A percentile compares a stretch with the other conserved stretches of the same genome.
Evolutionary conservation across 495 filamentous ascomycete genomes (phyloP).

Genomic region (Clavariopsis aquatica): DNA sequence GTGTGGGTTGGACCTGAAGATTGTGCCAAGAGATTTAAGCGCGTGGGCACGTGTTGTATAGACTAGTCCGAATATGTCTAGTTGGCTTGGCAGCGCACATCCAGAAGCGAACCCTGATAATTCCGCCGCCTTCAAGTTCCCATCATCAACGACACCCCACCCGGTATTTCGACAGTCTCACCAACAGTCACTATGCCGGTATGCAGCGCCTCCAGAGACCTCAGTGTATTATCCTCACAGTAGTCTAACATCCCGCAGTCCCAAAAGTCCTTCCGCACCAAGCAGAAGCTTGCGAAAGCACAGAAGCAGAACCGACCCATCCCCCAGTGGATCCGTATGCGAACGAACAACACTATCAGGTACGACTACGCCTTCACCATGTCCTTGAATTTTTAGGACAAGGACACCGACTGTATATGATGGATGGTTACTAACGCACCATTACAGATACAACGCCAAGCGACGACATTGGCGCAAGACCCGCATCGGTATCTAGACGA

Average conservation of each 20-base stretch:
- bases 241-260: conserved; percentile 55
- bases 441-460: conserved; percentile 97
- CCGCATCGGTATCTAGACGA: conserved; percentile 88
- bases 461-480: conserved; percentile 99
- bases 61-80: background rate
- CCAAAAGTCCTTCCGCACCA: conserved; percentile 99
- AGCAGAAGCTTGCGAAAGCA: conserved; percentile 99
- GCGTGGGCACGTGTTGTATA: background rate
- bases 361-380: conserved; percentile 51
- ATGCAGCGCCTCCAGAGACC: background rate
- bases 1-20: too few relatives aligned
- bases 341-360: conserved; percentile 98
- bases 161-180: conserved; percentile 17
- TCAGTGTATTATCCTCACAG: background rate
- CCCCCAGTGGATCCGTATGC: conserved; percentile 98
- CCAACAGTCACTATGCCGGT: conserved; percentile 32
- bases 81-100: conserved; percentile 10
- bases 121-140: background rate
- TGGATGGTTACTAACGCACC: background rate
- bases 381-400: background rate
- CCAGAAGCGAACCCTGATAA: conserved; percentile 9
- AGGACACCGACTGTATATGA: conserved; percentile 2
- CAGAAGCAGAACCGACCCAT: conserved; percentile 99
- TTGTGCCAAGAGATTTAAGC: too few relatives aligned
- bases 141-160: conserved; percentile 10